Evolutionary conservation across 768 basidiomycete species (phyloP), one percentile per base, ranked within the genome.

Genomic region (Auriscalpium vulgare): DNA sequence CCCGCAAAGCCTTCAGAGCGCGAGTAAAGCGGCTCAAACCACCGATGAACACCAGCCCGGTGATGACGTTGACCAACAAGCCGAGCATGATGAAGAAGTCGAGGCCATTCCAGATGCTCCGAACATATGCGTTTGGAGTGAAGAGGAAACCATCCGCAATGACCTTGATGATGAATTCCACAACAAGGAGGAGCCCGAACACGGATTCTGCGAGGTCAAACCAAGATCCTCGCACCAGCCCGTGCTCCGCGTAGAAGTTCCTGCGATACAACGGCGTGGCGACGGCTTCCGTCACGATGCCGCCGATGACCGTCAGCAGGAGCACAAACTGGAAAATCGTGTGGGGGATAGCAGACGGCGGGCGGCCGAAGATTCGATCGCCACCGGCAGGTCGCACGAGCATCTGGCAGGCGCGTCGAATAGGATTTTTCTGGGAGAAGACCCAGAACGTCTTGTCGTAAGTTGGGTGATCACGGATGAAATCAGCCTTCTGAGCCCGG

Each of bases 381-480:
- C 92, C 91, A 53, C 83, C 80, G 0, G 91, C 81, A 0, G 95
- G 91, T 40, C 81, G 79, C 16, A 95, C 91, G 47, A 95, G 69
- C 58, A 79, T 82, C 69, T 98, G 95, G 66, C 89, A 95, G 56
- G 84, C 66, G 45, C 74, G 78, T 1, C 95, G 86, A 40, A 95
- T 37, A 14, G 71, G 69, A 59, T 87, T 91, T 60, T 82, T 79
- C 71, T 95, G 92, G 2, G 87, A 81, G 67, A 97, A 87, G 17
- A 95, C 58, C 88, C 91, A 97, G 58, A 97, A 87, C 0, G 89
- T 82, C 64, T 84, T 88, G 70, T 97, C 95, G 65, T 89, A 98
- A 2, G 85, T 79, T 0, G 95, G 93, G 70, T 97, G 88, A 54
- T 86, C 81, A 2, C 80, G 82, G 60, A 97, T 95, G 68, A 95